A percentile compares a stretch with the other conserved stretches of the same genome.
phyloP scores from a whole-genome alignment of 352 stramenopile species.

The Pelagophyceae sp. region DNA sequence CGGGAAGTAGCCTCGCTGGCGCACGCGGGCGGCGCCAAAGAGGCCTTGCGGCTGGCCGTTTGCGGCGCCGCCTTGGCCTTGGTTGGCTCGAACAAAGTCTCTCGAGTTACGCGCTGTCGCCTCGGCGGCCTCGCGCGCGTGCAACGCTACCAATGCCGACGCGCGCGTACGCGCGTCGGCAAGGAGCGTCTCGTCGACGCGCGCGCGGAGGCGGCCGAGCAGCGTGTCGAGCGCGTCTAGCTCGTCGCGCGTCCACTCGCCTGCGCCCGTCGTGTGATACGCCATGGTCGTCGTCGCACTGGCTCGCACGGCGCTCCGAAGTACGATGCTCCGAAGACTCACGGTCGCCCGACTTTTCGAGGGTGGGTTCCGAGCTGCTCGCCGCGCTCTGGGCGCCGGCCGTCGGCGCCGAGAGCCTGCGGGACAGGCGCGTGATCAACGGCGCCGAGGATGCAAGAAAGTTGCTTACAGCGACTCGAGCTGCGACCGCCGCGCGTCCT shows the following conservation, averaged over 20 bases:
- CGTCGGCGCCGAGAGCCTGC: too few species aligned
- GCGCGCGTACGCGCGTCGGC: not conserved
- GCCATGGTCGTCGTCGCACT: too few species aligned
- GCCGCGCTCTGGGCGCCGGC: too few species aligned
- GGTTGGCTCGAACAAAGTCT: too few species aligned
- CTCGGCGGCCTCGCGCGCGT: not conserved
- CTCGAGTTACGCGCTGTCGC: not conserved
- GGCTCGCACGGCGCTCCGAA: too few species aligned
- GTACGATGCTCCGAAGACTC: too few species aligned
- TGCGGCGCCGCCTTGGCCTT: too few species aligned
- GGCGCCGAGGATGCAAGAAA: too few species aligned
- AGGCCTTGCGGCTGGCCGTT: not conserved
- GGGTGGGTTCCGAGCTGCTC: too few species aligned
- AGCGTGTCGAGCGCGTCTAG: not conserved
- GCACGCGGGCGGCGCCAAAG: conserved; percentile 11
- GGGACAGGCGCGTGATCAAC: too few species aligned
- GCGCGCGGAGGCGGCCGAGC: not conserved
- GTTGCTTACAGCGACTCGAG: not conserved
- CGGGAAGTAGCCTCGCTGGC: conserved; percentile 9
- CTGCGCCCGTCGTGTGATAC: too few species aligned
- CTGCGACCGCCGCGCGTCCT: not conserved
- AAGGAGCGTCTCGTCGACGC: not conserved
- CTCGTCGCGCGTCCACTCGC: not conserved
- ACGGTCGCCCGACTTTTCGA: too few species aligned
- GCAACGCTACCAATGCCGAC: not conserved